These are phyloP conservation scores for Aspergillus fumigatus DNA, from an alignment of 2,329 filamentous ascomycete species.

Conservation along the genomic window DNA sequence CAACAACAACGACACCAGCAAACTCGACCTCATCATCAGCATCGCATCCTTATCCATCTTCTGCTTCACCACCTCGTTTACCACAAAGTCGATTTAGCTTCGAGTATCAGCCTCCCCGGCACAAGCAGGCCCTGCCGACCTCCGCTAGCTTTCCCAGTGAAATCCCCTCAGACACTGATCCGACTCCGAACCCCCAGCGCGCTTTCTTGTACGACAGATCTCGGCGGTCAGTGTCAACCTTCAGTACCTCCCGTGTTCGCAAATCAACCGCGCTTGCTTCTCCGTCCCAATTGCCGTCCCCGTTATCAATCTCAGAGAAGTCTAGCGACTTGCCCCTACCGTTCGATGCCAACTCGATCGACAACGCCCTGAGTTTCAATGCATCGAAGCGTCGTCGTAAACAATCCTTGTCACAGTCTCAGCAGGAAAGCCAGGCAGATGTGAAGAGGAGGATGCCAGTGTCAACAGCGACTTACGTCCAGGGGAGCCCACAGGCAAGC, in stretches of 20 bases:
- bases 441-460: constrained; percentile 30
- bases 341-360: constrained; percentile 23
- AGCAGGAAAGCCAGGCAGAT: constrained; percentile 22
- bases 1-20: constrained; percentile 2
- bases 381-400: constrained; percentile 27
- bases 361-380: constrained; percentile 23
- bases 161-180: constrained; percentile 47
- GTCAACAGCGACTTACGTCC: constrained; percentile 27
- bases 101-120: constrained; percentile 19
- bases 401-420: constrained; percentile 17
- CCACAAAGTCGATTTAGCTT: constrained; percentile 22
- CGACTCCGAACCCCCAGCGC: constrained; percentile 47
- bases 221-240: constrained; percentile 27
- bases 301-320: constrained; percentile 9
- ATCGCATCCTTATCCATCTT: constrained; percentile 11
- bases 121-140: constrained; percentile 18
- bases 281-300: constrained; percentile 13
- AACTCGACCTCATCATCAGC: constrained; percentile 1
- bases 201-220: constrained; percentile 32
- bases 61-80: constrained; percentile 10
- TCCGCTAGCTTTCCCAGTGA: constrained; percentile 37
- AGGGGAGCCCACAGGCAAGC: constrained; percentile 23
- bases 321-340: constrained; percentile 14
- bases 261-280: constrained; percentile 17
- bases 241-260: constrained; percentile 16